Evolutionary conservation across 1,139 yeast species (phyloP), one percentile per base, ranked within the genome.

Genomic region (Saccharomyces hybrid): DNA sequence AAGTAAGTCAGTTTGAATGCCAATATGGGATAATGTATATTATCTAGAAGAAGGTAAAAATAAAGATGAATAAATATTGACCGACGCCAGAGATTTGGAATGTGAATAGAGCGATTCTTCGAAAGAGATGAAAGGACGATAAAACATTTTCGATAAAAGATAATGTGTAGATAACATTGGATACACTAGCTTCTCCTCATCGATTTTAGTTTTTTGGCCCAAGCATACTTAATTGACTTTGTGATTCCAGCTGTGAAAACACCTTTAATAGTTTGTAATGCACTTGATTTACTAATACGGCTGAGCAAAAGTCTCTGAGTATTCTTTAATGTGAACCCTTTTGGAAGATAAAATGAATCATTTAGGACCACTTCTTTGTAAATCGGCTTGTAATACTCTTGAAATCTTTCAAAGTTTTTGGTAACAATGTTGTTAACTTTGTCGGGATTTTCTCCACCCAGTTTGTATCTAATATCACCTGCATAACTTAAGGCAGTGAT

Each of bases 381-480:
- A 13, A 73, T 70, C 1, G 97, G 97, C 14, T 76, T 74, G 68
- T 93, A 93, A 62, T 93, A 79, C 56, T 74, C 73, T 56, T 83
- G 79, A 72, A 93, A 93, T 58, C 81, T 78, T 23, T 73, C 72
- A 60, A 80, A 79, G 71, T 95, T 97, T 67, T 87, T 86, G 27
- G 74, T 71, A 5, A 93, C 98, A 58, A 93, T 93, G 69, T 95
- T 93, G 53, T 77, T 76, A 31, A 91, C 87, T 70, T 93, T 93
- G 64, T 85, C 78, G 8, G 98, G 97, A 69, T 93, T 88, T 70
- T 93, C 99, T 4, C 93, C 96, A 2, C 96, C 96, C 49, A 90
- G 76, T 48, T 79, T 75, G 82, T 90, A 86, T 61, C 99, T 78
- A 41, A 91, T 85, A 69, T 93, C 99, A 14, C 99, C 99, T 70